Evolutionary conservation across 2,329 filamentous ascomycete species (phyloP), one percentile per base, ranked within the genome.

Genomic region (Arthrobotrys sinensis): DNA sequence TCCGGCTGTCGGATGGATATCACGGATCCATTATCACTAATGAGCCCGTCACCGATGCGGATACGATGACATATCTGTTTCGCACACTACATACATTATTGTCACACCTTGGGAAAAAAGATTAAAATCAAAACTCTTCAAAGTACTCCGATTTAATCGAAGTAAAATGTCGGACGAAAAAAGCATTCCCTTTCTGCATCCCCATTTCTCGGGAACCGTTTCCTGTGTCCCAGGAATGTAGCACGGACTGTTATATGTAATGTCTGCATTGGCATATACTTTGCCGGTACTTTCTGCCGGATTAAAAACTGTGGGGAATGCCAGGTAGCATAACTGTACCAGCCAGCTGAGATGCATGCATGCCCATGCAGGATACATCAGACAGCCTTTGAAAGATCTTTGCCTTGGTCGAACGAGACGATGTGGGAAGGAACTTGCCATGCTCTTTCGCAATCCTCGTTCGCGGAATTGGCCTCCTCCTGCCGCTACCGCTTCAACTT

Each of bases 1-100:
- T 65, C 65, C 72, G 57, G 72, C 36, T 68, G 53, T 76, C 72
- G 72, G 64, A 76, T 64, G 72, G 72, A 57, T 70, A 63, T 63
- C 55, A 70, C 72, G 72, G 72, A 69, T 45, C 16, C 32, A 14
- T 28, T 69, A 53, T 40, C 40, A 36, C 24, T 52, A 43, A 65
- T 65, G 10, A 34, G 28, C 4, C 46, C 19, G 24, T 65, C 72
- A 46, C 57, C 64, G 57, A 62, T 55, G 46, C 55, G 64, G 71
- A 6, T 32, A 43, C 48, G 34, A 64, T 70, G 65, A 70, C 65
- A 71, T 77, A 28, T 46, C 21, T 14, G 4, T 14, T 32, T 36
- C n/a, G 16, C 50, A 24, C 48, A 60, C 34, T 38, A 3, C 10
- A 12, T 4, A 52, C 32, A n/a, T 53, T 55, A 62, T 43, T 48